These are phyloP conservation scores for Paracorniculantispora psalliotae DNA, from an alignment of 2,329 filamentous ascomycete species.

Conservation along the genomic window DNA sequence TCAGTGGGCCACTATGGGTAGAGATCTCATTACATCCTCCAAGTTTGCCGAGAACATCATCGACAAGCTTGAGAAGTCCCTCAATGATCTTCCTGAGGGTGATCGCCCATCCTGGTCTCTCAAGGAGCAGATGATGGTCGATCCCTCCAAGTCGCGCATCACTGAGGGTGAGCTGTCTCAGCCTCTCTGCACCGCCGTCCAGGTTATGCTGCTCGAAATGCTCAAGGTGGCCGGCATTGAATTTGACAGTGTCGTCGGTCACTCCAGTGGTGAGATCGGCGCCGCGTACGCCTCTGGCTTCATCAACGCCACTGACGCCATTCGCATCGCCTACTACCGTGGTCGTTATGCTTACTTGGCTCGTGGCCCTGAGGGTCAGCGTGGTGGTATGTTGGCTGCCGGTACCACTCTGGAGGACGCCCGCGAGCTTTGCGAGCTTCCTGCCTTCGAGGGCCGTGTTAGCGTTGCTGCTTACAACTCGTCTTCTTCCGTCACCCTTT, in stretches of 20 bases:
- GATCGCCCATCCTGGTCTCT: slow-evolving; percentile 25
- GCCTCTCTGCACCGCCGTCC: slow-evolving; percentile 27
- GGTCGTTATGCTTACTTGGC: slow-evolving; percentile 12
- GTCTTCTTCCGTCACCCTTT: slow-evolving; percentile 20
- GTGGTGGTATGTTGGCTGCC: slow-evolving; percentile 20
- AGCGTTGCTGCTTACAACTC: slow-evolving; percentile 23
- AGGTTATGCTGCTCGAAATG: slow-evolving; percentile 25
- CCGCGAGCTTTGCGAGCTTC: slow-evolving; percentile 14
- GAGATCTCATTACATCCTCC: slow-evolving; percentile 22
- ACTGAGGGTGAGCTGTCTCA: slow-evolving; percentile 26
- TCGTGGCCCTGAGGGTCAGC: slow-evolving; percentile 12
- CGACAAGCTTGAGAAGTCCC: slow-evolving; percentile 20
- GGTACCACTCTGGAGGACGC: slow-evolving; percentile 19
- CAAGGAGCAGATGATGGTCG: slow-evolving; percentile 20
- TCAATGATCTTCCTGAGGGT: slow-evolving; percentile 17
- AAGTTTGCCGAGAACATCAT: slow-evolving; percentile 13
- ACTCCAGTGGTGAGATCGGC: slow-evolving; percentile 47
- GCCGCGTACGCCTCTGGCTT: slow-evolving; percentile 45
- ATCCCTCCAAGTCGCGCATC: slow-evolving; percentile 15
- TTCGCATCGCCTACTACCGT: slow-evolving; percentile 22
- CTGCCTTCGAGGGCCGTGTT: slow-evolving; percentile 19
- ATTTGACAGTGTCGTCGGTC: slow-evolving; percentile 37
- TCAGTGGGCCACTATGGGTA: slow-evolving; percentile 29
- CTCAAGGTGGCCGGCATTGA: slow-evolving; percentile 26
- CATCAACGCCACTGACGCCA: slow-evolving; percentile 25